Percentiles rank a stretch among this genome's conserved stretches.
These are phyloP conservation scores for Triticum dicoccoides DNA, from an alignment of 176 grass and related monocot species.

Conservation along the genomic window DNA sequence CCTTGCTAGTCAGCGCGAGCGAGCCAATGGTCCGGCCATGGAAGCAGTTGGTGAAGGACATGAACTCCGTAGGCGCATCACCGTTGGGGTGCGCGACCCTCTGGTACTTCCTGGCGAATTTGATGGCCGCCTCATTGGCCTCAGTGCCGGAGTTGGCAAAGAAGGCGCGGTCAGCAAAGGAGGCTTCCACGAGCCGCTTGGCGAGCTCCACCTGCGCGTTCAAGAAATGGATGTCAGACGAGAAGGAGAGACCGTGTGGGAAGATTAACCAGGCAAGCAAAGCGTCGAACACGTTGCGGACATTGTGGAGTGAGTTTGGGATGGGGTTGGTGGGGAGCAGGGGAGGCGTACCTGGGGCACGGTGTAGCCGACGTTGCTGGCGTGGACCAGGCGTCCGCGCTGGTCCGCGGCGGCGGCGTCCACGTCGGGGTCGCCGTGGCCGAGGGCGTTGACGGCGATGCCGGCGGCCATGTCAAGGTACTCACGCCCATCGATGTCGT, in stretches of 20 bases:
- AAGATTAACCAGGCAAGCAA: background rate
- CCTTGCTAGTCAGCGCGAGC: slow-evolving; percentile 82
- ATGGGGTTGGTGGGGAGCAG: background rate
- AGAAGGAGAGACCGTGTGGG: background rate
- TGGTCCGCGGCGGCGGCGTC: slow-evolving; percentile 39
- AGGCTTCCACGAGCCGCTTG: slow-evolving; percentile 64
- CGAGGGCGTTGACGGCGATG: slow-evolving; percentile 82
- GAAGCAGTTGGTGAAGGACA: slow-evolving; percentile 73
- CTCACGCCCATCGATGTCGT: slow-evolving; percentile 72
- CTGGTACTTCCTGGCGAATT: slow-evolving; percentile 90
- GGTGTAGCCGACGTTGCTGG: slow-evolving; percentile 82
- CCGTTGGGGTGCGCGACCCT: slow-evolving; percentile 23
- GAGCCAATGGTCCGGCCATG: slow-evolving; percentile 86
- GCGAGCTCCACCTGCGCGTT: slow-evolving; percentile 62
- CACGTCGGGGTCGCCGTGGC: slow-evolving; percentile 62
- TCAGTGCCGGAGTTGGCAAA: slow-evolving; percentile 82
- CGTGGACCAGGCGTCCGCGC: slow-evolving; percentile 47
- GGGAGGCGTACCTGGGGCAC: slow-evolving; percentile 39
- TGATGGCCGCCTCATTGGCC: slow-evolving; percentile 98
- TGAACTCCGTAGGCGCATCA: slow-evolving; percentile 48
- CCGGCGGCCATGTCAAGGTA: slow-evolving; percentile 90
- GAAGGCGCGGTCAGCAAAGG: slow-evolving; percentile 86
- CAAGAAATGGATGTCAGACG: too few species aligned
- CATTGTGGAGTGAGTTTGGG: background rate
- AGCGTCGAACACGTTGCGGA: slow-evolving; percentile 8